Conservation (phyloP, 2,329 filamentous ascomycete species). For the Herpotrichia juniperi region DNA sequence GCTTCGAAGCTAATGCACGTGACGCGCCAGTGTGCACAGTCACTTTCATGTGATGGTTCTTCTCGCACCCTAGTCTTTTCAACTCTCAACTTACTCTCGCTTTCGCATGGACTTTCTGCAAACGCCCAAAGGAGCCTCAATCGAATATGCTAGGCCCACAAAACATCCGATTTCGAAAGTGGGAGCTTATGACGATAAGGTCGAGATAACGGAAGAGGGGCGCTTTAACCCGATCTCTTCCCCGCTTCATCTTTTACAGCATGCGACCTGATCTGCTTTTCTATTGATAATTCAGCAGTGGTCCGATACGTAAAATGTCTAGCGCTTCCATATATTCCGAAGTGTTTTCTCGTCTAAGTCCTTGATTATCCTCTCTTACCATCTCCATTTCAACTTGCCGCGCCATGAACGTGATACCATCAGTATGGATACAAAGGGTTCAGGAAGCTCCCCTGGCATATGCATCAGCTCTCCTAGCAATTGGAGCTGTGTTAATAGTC, state of each 20-base stretch:
- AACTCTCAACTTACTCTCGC: too few relatives aligned
- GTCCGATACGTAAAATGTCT: conserved; percentile 1
- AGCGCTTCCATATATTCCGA: neutral
- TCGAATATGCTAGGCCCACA: too few relatives aligned
- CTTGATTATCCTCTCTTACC: neutral
- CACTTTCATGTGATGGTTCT: too few relatives aligned
- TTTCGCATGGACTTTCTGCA: too few relatives aligned
- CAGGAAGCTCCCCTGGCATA: conserved; percentile 3
- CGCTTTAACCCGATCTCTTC: neutral
- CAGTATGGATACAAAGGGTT: neutral
- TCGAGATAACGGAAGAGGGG: neutral
- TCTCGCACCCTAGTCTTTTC: too few relatives aligned
- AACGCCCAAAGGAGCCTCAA: too few relatives aligned
- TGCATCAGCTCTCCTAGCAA: neutral
- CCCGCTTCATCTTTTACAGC: neutral
- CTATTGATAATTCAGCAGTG: neutral
- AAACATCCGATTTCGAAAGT: too few relatives aligned
- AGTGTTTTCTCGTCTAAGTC: conserved; percentile 5
- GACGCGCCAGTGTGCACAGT: too few relatives aligned
- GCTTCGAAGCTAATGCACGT: too few relatives aligned
- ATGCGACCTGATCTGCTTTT: neutral
- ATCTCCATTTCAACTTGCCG: neutral
- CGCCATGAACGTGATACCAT: conserved; percentile 1
- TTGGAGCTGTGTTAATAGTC: neutral
- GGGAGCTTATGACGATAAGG: neutral